Evolutionary conservation across 805 yeast species (phyloP), one percentile per base, ranked within the genome.

Genomic region (Wickerhamiella brachini): DNA sequence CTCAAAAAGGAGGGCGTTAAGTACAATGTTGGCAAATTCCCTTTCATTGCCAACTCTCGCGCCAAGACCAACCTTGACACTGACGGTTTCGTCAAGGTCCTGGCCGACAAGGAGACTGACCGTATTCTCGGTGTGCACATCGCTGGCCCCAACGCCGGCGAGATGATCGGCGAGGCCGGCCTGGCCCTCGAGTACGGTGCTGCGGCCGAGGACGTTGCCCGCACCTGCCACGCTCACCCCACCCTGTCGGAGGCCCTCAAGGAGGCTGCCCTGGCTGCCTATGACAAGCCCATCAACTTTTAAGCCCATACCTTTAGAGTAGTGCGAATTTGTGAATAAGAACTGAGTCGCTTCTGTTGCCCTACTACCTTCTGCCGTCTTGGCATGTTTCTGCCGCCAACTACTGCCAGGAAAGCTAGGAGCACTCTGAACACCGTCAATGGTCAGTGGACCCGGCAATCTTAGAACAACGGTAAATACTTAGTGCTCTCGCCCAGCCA

Each of bases 171-270:
- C 59, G 98, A 94, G 76, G 97, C 88, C 57, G 95, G 95, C 59
- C 78, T 93, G 67, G 99, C 99, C 45, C 70, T 93, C 57, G 99
- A 93, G 74, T 93, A 93, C 73, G 99, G 99, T 69, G 99, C 98
- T 51, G 83, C 95, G 49, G 85, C 96, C 49, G 99, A 93, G 74
- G 99, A 93, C 67, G 77, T 93, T 62, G 95, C 97, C 56, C 85
- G 98, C 75, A 85, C 87, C 43, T 90, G 97, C 70, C 98, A 93
- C 65, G 97, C 98, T 53, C 99, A 93, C 73, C 99, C 99, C 69
- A 93, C 99, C 38, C 76, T 93, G 60, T 77, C 95, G 24, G 99
- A 93, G 77, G 97, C 97, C 20, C 85, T 90, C 78, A 90, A 90
- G 75, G 98, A 93, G 76, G 97, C 96, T 61, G 95, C 95, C 61